Conservation (phyloP, 2,329 filamentous ascomycete species). For the Verticillium tricorpus region DNA sequence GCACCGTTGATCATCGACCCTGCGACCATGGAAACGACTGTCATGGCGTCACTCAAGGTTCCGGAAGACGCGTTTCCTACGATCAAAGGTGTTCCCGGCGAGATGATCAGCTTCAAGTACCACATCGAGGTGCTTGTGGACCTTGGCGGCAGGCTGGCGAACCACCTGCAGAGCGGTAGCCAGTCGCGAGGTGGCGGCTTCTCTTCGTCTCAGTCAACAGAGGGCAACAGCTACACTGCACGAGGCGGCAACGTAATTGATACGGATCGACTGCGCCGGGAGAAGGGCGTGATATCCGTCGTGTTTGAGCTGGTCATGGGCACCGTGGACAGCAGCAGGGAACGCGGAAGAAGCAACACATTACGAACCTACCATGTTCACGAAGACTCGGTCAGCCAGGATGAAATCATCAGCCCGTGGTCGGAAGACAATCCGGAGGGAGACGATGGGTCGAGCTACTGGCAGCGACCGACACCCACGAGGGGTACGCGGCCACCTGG, state of each 20-base stretch:
- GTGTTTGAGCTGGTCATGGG: conserved; percentile 85
- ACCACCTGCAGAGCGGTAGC: conserved; percentile 63
- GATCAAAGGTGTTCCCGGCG: conserved; percentile 81
- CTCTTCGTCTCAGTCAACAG: conserved; percentile 24
- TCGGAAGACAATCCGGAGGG: conserved; percentile 4
- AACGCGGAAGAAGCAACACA: conserved; percentile 12
- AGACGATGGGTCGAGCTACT: conserved; percentile 10
- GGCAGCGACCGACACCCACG: conserved; percentile 5
- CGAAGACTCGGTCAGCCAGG: conserved; percentile 25
- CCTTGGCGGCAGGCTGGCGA: conserved; percentile 77
- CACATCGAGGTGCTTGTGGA: conserved; percentile 91
- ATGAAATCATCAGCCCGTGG: conserved; percentile 18
- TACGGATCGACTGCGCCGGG: conserved; percentile 77
- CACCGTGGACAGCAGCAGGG: conserved; percentile 65
- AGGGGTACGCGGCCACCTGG: not conserved
- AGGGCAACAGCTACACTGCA: conserved; percentile 38
- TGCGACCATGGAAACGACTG: conserved; percentile 66
- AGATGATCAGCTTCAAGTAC: conserved; percentile 94
- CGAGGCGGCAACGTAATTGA: conserved; percentile 73
- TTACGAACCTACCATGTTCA: conserved; percentile 16
- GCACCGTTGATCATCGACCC: conserved; percentile 87
- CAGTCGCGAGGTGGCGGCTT: conserved; percentile 41
- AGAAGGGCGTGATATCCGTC: conserved; percentile 87
- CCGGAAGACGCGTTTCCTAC: conserved; percentile 91
- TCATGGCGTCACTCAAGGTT: conserved; percentile 79